These are phyloP conservation scores for Pythium phragmiticola DNA, from an alignment of 352 stramenopile species.

Conservation along the genomic window DNA sequence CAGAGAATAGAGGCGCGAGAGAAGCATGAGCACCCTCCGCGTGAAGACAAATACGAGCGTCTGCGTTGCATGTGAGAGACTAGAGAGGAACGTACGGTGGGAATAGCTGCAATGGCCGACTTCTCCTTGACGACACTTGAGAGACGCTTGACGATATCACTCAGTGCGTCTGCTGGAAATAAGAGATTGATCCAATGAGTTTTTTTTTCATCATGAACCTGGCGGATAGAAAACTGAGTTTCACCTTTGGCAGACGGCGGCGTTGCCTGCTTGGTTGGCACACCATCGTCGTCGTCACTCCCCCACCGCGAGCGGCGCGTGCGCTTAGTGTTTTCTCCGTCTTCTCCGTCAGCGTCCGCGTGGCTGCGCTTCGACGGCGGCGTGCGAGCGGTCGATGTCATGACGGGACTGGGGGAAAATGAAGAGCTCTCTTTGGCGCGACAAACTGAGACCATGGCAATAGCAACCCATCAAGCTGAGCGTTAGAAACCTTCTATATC, in stretches of 20 bases:
- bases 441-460: slow-evolving; percentile 1
- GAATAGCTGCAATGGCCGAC: slow-evolving; percentile 34
- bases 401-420: background rate
- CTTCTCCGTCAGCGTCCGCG: background rate
- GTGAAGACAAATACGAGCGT: background rate
- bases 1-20: slow-evolving; percentile 7
- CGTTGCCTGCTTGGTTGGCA: background rate
- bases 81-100: slow-evolving; percentile 14
- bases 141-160: slow-evolving; percentile 62
- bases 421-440: background rate
- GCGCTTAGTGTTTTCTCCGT: slow-evolving; percentile 26
- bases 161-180: slow-evolving; percentile 29
- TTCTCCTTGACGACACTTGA: slow-evolving; percentile 71
- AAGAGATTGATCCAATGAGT: background rate
- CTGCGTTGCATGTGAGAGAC: background rate
- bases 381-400: slow-evolving; percentile 3
- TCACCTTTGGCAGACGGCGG: slow-evolving; percentile 18
- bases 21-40: slow-evolving; percentile 2
- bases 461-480: background rate
- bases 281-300: slow-evolving; percentile 7
- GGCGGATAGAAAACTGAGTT: background rate
- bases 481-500: slow-evolving; percentile 4
- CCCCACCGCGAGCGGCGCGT: slow-evolving; percentile 41
- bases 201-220: background rate
- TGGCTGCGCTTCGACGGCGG: slow-evolving; percentile 10